Evolutionary conservation across 805 yeast species (phyloP), one percentile per base, ranked within the genome.

Genomic region (Barnettozyma populi): DNA sequence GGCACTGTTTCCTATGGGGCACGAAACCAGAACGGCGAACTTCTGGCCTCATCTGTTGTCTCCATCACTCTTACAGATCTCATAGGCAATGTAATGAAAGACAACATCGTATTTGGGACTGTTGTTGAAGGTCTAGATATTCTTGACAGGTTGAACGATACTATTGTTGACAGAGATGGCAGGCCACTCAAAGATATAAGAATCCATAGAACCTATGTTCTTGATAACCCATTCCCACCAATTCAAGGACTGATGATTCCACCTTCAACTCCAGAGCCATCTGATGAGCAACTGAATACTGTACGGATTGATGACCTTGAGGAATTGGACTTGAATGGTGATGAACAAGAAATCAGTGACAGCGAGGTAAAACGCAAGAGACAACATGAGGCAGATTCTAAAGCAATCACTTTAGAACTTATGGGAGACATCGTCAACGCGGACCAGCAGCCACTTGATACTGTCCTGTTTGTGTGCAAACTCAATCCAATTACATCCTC

Each of bases 381-480:
- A 24, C 66, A 64, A 20, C 63, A 59, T 18, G 71, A 70, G 32
- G 72, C 81, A 1, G 64, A 70, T 4, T 67, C 81, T 2, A 79
- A 79, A 47, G 85, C 86, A 2, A 59, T 83, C 31, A 75, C 87
- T 0, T 63, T 83, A 42, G 87, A 83, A 55, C 64, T 82, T 51
- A 67, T 83, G 39, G 86, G 86, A 0, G 88, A 83, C 54, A 52
- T 83, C 7, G 82, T 84, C 1, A 68, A 71, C 34, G 80, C 84
- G 2, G 74, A 74, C 19, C 75, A 73, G 21, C 72, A 73, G 52
- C 89, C 90, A 0, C 72, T 80, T 45, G 88, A 84, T 47, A 72
- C 70, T 39, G 80, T 80, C 3, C 60, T 83, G 14, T 84, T 83
- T 54, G 74, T 83, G 3, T 82, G 88, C 56, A 79, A 78, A 52